These are phyloP conservation scores for Psilocybe azurescens DNA, from an alignment of 768 basidiomycete species.

Conservation along the genomic window DNA sequence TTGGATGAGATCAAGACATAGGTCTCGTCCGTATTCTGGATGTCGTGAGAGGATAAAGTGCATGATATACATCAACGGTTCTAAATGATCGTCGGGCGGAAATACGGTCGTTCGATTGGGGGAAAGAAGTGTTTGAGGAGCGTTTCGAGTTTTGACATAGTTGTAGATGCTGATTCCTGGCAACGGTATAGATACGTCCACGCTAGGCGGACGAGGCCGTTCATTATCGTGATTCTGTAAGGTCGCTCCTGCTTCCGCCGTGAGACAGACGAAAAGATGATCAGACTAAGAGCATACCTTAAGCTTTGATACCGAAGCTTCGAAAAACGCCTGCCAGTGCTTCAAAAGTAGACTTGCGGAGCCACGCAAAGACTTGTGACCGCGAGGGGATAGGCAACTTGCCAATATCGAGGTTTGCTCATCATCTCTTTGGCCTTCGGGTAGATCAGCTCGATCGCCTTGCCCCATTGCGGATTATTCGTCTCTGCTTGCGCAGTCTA, in stretches of 20 bases:
- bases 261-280: conserved; percentile 5
- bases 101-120: conserved; percentile 61
- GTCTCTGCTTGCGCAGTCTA: conserved; percentile 96
- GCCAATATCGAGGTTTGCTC: conserved; percentile 90
- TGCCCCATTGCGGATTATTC: conserved; percentile 94
- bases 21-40: conserved; percentile 83
- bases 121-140: conserved; percentile 84
- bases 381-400: conserved; percentile 81
- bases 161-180: conserved; percentile 81
- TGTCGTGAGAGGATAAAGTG: conserved; percentile 87
- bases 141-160: conserved; percentile 78
- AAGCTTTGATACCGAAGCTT: conserved; percentile 72
- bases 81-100: conserved; percentile 76
- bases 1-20: conserved; percentile 82
- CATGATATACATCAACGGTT: conserved; percentile 76
- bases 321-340: conserved; percentile 80
- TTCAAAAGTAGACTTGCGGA: conserved; percentile 85
- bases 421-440: conserved; percentile 87
- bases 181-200: conserved; percentile 98
- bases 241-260: conserved; percentile 70
- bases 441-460: conserved; percentile 84
- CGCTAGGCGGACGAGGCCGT: conserved; percentile 80
- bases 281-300: conserved; percentile 56
- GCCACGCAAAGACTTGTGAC: conserved; percentile 87
- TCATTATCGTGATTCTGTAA: conserved; percentile 72